Evolutionary conservation across 1,139 yeast genomes (phyloP).

Genomic region (Kodamaea alishanica): DNA sequence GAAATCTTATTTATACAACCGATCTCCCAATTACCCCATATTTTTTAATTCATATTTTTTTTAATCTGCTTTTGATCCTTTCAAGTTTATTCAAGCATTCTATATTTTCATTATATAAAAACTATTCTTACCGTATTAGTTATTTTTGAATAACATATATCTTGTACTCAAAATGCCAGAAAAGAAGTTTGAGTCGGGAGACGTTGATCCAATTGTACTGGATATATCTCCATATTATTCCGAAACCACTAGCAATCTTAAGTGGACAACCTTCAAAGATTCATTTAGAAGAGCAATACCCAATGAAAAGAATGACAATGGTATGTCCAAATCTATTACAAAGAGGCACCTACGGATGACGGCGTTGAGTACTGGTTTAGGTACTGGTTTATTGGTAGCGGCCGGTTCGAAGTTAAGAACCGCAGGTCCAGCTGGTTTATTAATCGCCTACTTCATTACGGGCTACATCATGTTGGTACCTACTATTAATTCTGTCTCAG

Average conservation of each 20-base stretch:
- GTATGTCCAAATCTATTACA: conserved; percentile 12
- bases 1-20: too few species aligned
- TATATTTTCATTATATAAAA: not conserved
- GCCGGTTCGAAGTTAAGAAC: conserved; percentile 30
- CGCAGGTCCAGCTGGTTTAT: conserved; percentile 35
- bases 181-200: conserved; percentile 1
- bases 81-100: not conserved
- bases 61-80: not conserved
- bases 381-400: conserved; percentile 38
- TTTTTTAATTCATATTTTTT: not conserved
- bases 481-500: conserved; percentile 35
- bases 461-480: conserved; percentile 37
- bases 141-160: not conserved
- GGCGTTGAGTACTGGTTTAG: conserved; percentile 35
- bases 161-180: conserved; percentile 1
- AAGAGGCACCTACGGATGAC: conserved; percentile 29
- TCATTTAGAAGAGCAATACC: conserved; percentile 14
- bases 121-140: not conserved
- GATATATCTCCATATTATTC: conserved; percentile 12
- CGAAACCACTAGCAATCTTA: conserved; percentile 3
- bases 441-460: conserved; percentile 31
- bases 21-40: not conserved
- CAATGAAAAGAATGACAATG: conserved; percentile 9
- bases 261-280: conserved; percentile 13
- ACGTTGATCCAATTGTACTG: conserved; percentile 7